Conservation (phyloP, 441 rosid genomes). For the Arabidopsis hybrid region DNA sequence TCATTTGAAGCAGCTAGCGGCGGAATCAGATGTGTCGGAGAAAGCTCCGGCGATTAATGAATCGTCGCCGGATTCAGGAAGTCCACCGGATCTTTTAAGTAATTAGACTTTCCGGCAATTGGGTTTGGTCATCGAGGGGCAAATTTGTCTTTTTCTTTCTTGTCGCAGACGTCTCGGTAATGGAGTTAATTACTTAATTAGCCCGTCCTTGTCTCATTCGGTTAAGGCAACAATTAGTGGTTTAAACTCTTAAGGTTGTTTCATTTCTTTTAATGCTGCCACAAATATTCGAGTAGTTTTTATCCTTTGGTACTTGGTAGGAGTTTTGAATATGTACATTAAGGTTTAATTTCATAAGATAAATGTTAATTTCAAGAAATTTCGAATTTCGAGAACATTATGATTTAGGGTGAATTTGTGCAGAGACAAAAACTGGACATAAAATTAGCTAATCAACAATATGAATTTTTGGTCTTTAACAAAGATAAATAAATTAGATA, state of each 20-base stretch:
- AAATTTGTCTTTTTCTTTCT: background rate
- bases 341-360: background rate
- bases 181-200: background rate
- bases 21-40: constrained; percentile 53
- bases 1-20: constrained; percentile 37
- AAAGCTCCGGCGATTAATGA: constrained; percentile 20
- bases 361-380: background rate
- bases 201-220: background rate
- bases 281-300: background rate
- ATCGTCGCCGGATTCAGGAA: constrained; percentile 38
- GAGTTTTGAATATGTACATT: constrained; percentile 5
- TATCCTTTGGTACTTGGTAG: background rate
- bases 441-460: too few relatives aligned
- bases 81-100: constrained; percentile 22
- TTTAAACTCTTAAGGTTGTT: background rate
- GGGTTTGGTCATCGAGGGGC: background rate
- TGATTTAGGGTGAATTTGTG: too few relatives aligned
- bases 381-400: background rate
- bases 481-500: too few relatives aligned
- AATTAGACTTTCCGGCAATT: background rate
- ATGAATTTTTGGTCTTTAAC: too few relatives aligned
- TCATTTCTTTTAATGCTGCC: background rate
- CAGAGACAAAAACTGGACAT: too few relatives aligned
- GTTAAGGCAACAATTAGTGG: background rate
- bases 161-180: background rate